Base-by-base conservation (phyloP, 75 land plant genomes). In the Pinus tabuliformis region DNA sequence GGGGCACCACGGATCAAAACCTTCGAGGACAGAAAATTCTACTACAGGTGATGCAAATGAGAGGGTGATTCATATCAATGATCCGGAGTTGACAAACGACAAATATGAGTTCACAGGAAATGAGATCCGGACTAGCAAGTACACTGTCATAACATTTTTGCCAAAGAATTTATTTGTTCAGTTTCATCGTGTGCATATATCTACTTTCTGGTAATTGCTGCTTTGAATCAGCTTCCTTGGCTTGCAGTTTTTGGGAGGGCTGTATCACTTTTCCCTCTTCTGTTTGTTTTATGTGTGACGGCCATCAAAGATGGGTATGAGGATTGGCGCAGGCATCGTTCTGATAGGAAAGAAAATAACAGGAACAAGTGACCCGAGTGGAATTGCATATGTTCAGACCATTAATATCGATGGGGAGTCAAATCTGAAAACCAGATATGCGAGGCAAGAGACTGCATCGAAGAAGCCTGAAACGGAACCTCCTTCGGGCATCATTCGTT, bases 281-380 rank as follows among this genome's bases (percentile, higher is more conserved):
- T 86, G 2, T 92, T 94, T 82, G 97, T 94, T 62, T 86, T 94
- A 13, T 76, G 80, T 72, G 95, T 92, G 49, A 92, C 97, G 1
- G 95, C 97, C 74, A 76, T 94, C 39, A 94, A 94, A 75, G 97
- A 94, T 84, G 97, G 89, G 8, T 94, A 92, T 75, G 97, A 94
- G 65, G 97, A 94, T 75, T 94, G 91, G 91, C 74, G 95, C 8
- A 60, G 97, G 58, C 95, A 92, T 80, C 80, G 95, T 60, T 92
- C 97, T 28, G 97, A 94, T 39, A 70, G 79, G 64, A 85, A 81
- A 28, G 97, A 94, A 79, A 94, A 94, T 82, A 90, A 92, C 58
- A 79, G 82, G 83, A 9, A 92, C 89, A 1, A 94, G 92, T 81
- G 95, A 94, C 84, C 87, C 92, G 42, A 88, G 83, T 82, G 97